A percentile compares a stretch with the other conserved stretches of the same genome.
These are phyloP conservation scores for Fusarium xylarioides DNA, from an alignment of 2,329 filamentous ascomycete species.

Conservation along the genomic window DNA sequence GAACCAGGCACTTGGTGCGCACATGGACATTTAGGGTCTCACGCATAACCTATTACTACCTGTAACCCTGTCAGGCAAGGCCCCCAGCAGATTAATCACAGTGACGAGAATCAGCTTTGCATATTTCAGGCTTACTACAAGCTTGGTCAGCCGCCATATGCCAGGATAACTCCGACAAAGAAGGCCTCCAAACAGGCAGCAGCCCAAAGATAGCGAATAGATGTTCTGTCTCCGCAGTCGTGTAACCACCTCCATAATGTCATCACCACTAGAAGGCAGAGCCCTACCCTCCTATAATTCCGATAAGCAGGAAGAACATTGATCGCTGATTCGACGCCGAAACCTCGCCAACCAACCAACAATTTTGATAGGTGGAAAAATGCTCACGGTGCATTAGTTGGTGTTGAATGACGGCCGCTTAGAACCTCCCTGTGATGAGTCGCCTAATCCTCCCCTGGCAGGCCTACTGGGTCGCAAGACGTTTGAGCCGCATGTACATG, in stretches of 20 bases:
- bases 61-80: accelerated
- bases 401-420: not conserved
- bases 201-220: not conserved
- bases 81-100: accelerated
- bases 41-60: not conserved
- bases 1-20: accelerated
- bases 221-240: accelerated
- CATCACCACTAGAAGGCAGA: not conserved
- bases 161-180: accelerated
- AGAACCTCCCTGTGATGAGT: too few relatives aligned
- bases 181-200: not conserved
- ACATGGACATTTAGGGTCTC: too few relatives aligned
- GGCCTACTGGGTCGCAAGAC: too few relatives aligned
- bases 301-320: not conserved
- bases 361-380: not conserved
- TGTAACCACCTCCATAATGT: not conserved
- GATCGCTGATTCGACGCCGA: not conserved
- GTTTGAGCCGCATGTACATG: not conserved
- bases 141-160: not conserved
- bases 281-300: not conserved
- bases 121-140: not conserved
- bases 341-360: not conserved
- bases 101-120: not conserved
- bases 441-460: too few relatives aligned
- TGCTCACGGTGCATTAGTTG: not conserved